Percentiles rank a stretch among this genome's conserved stretches.
phyloP scores from a whole-genome alignment of 2,329 filamentous ascomycete genomes.

The Fulvia fulva region DNA sequence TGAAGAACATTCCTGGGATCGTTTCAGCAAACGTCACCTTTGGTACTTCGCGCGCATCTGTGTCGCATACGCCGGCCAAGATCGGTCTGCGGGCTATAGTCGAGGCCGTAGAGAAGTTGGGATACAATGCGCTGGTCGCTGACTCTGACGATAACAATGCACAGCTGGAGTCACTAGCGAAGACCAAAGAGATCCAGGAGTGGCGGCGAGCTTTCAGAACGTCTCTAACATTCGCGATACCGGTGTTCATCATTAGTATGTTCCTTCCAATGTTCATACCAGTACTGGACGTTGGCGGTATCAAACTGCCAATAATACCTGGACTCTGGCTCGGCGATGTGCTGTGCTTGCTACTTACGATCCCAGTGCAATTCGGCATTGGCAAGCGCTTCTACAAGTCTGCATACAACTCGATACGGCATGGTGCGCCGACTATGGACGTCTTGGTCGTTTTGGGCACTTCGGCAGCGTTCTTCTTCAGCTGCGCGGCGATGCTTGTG shows the following conservation, averaged over 20 bases:
- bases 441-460: slow-evolving; percentile 92
- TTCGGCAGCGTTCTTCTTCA: slow-evolving; percentile 95
- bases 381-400: slow-evolving; percentile 90
- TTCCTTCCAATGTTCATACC: slow-evolving; percentile 81
- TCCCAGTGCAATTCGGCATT: slow-evolving; percentile 94
- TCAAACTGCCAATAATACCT: slow-evolving; percentile 58
- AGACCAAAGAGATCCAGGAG: slow-evolving; percentile 92
- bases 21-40: slow-evolving; percentile 70
- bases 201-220: slow-evolving; percentile 79
- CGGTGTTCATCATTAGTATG: slow-evolving; percentile 92
- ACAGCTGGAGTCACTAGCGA: slow-evolving; percentile 90
- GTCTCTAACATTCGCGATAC: slow-evolving; percentile 77
- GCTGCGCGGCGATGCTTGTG: slow-evolving; percentile 78
- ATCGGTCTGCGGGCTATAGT: slow-evolving; percentile 80
- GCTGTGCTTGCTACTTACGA: slow-evolving; percentile 75
- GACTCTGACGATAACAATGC: slow-evolving; percentile 95
- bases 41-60: slow-evolving; percentile 66
- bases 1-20: slow-evolving; percentile 66
- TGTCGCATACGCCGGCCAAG: slow-evolving; percentile 67
- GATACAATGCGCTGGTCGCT: slow-evolving; percentile 83
- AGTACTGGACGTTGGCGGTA: slow-evolving; percentile 69
- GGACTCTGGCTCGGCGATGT: slow-evolving; percentile 88
- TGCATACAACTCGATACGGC: slow-evolving; percentile 88
- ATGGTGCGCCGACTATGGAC: slow-evolving; percentile 94
- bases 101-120: slow-evolving; percentile 72